Conservation (phyloP, 495 filamentous ascomycete species). For the Aspergillus ostianus region DNA sequence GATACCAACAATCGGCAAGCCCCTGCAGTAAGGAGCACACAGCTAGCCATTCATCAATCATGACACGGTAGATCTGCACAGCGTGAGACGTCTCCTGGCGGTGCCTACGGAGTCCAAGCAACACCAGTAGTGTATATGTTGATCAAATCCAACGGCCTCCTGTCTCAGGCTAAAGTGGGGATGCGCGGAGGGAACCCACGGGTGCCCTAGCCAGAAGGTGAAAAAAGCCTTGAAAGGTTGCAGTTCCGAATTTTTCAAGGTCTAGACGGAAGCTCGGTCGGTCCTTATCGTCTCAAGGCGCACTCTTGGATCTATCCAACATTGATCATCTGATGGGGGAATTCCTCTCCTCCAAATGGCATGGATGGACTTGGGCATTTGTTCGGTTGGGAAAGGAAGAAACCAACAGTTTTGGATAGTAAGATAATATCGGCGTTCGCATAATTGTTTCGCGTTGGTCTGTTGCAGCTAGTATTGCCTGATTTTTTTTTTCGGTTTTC, state of each 20-base stretch:
- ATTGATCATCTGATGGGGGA: background rate
- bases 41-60: background rate
- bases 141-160: background rate
- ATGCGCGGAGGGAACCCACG: slow-evolving; percentile 2
- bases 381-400: background rate
- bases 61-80: background rate
- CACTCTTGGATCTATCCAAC: background rate
- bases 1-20: background rate
- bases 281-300: background rate
- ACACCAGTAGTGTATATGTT: background rate
- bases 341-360: background rate
- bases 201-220: slow-evolving; percentile 4
- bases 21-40: background rate
- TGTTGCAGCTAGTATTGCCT: background rate
- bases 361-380: background rate
- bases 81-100: background rate
- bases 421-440: background rate
- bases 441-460: background rate
- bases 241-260: background rate
- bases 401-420: background rate
- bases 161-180: slow-evolving; percentile 9
- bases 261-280: background rate
- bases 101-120: background rate
- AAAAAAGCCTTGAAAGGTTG: background rate
- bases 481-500: background rate